These are phyloP conservation scores for Fusarium goolgardi DNA, from an alignment of 2,329 filamentous ascomycete genomes.

Conservation along the genomic window DNA sequence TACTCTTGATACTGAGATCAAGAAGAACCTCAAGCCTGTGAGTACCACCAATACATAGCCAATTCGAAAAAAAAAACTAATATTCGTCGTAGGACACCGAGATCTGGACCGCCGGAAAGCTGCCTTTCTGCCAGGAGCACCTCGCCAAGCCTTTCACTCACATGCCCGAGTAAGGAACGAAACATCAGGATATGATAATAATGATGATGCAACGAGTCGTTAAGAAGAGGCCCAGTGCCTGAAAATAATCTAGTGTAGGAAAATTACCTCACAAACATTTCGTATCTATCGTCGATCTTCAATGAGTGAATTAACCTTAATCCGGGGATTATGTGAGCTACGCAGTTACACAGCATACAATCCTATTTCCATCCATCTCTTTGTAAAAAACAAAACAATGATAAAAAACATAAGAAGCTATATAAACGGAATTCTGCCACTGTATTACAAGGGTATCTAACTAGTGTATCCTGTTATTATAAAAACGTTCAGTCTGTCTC, in stretches of 20 bases:
- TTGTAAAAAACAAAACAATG: too few relatives aligned
- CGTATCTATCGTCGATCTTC: not conserved
- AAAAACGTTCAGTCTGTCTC: slow-evolving; percentile 19
- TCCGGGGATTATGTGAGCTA: not conserved
- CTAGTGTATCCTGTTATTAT: slow-evolving; percentile 15
- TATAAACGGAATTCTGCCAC: not conserved
- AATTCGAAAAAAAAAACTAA: slow-evolving; percentile 16
- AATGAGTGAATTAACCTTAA: not conserved
- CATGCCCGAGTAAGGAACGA: slow-evolving; percentile 66
- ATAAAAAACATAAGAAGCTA: not conserved
- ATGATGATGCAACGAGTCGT: slow-evolving; percentile 17
- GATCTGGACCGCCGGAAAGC: slow-evolving; percentile 76
- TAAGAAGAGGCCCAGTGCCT: not conserved
- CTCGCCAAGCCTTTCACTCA: slow-evolving; percentile 71
- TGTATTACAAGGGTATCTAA: slow-evolving; percentile 25
- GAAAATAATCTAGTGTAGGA: slow-evolving; percentile 3
- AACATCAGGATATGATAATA: slow-evolving; percentile 1
- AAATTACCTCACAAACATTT: not conserved
- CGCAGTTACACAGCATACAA: not conserved
- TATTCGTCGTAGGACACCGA: slow-evolving; percentile 66
- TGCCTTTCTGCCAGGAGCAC: slow-evolving; percentile 76
- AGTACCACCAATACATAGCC: slow-evolving; percentile 41
- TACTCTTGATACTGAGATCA: slow-evolving; percentile 71
- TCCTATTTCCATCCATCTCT: not conserved
- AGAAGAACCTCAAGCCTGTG: slow-evolving; percentile 75